Percentiles rank a stretch among this genome's conserved stretches.
phyloP scores from a whole-genome alignment of 2,329 filamentous ascomycete species.

The Zymoseptoria brevis region DNA sequence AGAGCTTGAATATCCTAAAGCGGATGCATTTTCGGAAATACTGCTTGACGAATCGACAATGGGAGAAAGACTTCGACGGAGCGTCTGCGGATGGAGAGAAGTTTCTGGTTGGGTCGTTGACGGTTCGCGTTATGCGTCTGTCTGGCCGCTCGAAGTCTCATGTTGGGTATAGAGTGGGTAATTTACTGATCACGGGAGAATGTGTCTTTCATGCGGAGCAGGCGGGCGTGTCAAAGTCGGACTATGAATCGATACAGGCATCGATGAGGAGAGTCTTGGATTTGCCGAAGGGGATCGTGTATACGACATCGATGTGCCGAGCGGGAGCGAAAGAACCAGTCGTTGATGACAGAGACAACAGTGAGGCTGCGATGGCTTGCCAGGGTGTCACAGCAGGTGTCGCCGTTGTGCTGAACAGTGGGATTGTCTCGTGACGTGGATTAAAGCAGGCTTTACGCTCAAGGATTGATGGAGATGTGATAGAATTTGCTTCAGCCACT shows the following conservation, averaged over 20 bases:
- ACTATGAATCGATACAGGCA: neutral
- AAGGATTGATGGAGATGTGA: neutral
- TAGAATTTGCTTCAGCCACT: neutral
- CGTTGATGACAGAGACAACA: neutral
- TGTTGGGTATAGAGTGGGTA: neutral
- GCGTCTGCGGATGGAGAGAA: conserved; percentile 45
- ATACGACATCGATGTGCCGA: neutral
- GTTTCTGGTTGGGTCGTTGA: conserved; percentile 45
- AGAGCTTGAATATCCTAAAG: conserved; percentile 47
- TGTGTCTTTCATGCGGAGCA: neutral
- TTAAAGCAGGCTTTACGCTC: neutral
- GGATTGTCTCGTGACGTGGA: neutral
- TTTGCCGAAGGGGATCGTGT: neutral
- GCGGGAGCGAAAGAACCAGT: too few species aligned
- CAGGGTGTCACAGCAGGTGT: neutral
- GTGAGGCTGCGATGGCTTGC: neutral
- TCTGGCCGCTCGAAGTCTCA: conserved; percentile 17
- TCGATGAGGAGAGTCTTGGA: neutral
- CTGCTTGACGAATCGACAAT: conserved; percentile 38
- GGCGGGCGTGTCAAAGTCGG: neutral
- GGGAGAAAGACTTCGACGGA: conserved; percentile 43
- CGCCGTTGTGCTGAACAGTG: neutral
- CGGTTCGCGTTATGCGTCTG: conserved; percentile 44
- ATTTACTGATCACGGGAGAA: neutral
- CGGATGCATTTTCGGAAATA: conserved; percentile 44